Evolutionary conservation across 495 filamentous ascomycete species (phyloP).

Genomic region (Parachaetomium inaequale): DNA sequence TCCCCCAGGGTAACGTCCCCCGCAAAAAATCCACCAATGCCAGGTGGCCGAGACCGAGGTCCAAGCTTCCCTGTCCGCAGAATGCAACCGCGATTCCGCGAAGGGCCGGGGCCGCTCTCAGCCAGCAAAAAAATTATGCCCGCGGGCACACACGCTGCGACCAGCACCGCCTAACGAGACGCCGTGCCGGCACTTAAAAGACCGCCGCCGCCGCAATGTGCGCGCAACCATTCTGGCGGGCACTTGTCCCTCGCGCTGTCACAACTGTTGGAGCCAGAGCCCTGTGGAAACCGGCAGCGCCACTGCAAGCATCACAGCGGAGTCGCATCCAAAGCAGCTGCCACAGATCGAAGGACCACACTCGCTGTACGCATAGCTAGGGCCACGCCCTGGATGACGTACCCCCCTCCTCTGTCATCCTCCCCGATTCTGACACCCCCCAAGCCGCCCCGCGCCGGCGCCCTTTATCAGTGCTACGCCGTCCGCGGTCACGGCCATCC

Average conservation of each 20-base stretch:
- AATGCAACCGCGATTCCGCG: neutral
- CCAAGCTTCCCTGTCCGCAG: slow-evolving; percentile 9
- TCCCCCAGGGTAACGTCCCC: slow-evolving; percentile 4
- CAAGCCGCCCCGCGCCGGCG: slow-evolving; percentile 11
- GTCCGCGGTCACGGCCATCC: neutral
- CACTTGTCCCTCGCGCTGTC: slow-evolving; percentile 1
- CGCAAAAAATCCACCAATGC: slow-evolving; percentile 24
- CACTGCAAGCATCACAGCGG: slow-evolving; percentile 6
- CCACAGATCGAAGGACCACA: slow-evolving; percentile 2
- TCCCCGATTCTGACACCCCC: slow-evolving; percentile 16
- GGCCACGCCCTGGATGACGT: slow-evolving; percentile 34
- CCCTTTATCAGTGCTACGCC: slow-evolving; percentile 15
- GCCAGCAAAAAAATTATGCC: slow-evolving; percentile 11
- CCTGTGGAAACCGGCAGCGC: slow-evolving; percentile 9
- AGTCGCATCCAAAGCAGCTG: neutral
- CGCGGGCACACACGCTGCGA: slow-evolving; percentile 11
- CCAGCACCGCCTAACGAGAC: neutral
- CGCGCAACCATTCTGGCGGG: neutral
- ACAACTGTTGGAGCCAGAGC: neutral
- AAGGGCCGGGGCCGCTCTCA: neutral
- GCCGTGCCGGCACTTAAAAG: slow-evolving; percentile 1
- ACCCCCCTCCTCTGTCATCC: slow-evolving; percentile 15
- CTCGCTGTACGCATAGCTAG: slow-evolving; percentile 25
- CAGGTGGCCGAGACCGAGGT: neutral
- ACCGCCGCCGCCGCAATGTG: slow-evolving; percentile 3